phyloP scores from a whole-genome alignment of 805 yeast species.

The Lachancea waltii region DNA sequence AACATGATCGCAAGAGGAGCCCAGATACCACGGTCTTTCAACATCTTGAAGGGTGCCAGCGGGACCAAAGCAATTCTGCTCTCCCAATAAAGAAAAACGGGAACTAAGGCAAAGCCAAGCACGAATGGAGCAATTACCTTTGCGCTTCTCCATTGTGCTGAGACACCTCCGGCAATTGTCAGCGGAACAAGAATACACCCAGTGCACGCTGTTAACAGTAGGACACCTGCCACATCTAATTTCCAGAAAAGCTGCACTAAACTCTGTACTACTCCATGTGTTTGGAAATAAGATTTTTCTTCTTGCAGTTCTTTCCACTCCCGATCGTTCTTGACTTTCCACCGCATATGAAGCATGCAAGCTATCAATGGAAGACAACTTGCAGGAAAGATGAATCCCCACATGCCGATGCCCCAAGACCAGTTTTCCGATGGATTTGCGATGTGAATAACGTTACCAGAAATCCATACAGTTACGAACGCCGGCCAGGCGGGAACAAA shows the following conservation, averaged over 20 bases:
- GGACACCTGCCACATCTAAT: constrained; percentile 56
- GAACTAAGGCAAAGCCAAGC: constrained; percentile 55
- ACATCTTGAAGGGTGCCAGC: constrained; percentile 49
- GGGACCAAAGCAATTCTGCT: constrained; percentile 49
- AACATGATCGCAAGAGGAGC: constrained; percentile 51
- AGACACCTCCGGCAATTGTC: constrained; percentile 65
- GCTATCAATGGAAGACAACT: constrained; percentile 50
- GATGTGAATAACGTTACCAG: constrained; percentile 48
- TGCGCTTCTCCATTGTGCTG: constrained; percentile 51
- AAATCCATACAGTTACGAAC: constrained; percentile 71
- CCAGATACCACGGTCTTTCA: constrained; percentile 70
- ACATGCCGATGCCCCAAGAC: constrained; percentile 75
- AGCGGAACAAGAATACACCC: constrained; percentile 56
- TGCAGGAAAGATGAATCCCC: constrained; percentile 71
- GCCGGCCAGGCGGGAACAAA: constrained; percentile 65
- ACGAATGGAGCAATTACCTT: constrained; percentile 63
- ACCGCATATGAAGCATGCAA: constrained; percentile 50
- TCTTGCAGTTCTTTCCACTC: constrained; percentile 41
- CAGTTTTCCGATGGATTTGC: constrained; percentile 36
- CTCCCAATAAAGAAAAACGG: constrained; percentile 57
- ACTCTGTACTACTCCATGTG: constrained; percentile 32
- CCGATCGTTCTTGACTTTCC: constrained; percentile 44
- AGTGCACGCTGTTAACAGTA: constrained; percentile 47
- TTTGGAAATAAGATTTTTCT: constrained; percentile 36
- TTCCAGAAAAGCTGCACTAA: constrained; percentile 48